A percentile compares a stretch with the other conserved stretches of the same genome.
These are phyloP conservation scores for Davidsoniella australis DNA, from an alignment of 2,329 filamentous ascomycete species.

Conservation along the genomic window DNA sequence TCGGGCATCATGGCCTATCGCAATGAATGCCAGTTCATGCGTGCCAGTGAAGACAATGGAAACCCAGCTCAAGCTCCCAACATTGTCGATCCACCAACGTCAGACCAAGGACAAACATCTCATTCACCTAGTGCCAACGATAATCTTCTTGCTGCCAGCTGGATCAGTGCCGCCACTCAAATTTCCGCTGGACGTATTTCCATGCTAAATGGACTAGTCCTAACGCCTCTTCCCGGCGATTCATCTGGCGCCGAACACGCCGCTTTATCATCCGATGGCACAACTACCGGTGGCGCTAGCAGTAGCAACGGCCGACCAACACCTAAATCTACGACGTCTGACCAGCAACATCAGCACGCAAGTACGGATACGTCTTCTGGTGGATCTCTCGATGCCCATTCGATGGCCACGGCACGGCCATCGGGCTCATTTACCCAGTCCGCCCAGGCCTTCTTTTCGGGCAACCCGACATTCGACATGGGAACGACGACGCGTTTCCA, in stretches of 20 bases:
- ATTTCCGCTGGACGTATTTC: background rate
- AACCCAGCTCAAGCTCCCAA: conserved; percentile 24
- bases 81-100: conserved; percentile 19
- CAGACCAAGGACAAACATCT: background rate
- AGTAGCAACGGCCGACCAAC: conserved; percentile 4
- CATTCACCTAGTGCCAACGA: background rate
- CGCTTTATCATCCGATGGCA: conserved; percentile 2
- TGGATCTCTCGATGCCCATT: too few relatives aligned
- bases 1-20: conserved; percentile 27
- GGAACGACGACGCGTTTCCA: background rate
- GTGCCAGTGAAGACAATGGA: conserved; percentile 23
- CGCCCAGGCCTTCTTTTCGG: background rate
- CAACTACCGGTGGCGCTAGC: background rate
- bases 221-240: background rate
- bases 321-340: conserved; percentile 6
- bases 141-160: conserved; percentile 1
- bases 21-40: conserved; percentile 28
- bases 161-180: background rate
- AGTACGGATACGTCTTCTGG: too few relatives aligned
- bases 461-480: background rate
- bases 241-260: background rate
- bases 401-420: too few relatives aligned
- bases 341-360: conserved; percentile 1
- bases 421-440: too few relatives aligned
- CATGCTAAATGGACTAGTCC: background rate